Base-by-base conservation (phyloP, 768 basidiomycete species). In the Calocybe gangraenosa region DNA sequence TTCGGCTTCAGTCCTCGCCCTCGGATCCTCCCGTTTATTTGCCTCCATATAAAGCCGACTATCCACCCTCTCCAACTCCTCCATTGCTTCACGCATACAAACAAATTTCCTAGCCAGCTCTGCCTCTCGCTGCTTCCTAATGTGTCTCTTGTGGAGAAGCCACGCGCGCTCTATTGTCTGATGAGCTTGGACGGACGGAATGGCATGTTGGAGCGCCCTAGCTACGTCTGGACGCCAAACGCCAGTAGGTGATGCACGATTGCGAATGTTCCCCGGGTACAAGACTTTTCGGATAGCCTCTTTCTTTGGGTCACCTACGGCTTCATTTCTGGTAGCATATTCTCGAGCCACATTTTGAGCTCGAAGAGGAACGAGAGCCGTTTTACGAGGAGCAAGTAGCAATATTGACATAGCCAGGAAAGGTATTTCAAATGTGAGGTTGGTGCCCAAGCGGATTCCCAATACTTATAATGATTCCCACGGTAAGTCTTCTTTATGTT, bases 91-190 rank as follows among this genome's bases (percentile, higher is more conserved):
- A 61, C 70, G 69, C 92, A 96, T 93, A 56, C 79, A 76, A 44
- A 81, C 74, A 57, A 84, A 92, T 64, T 94, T 94, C 64, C 82
- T 75, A 46, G 71, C 68, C 50, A 89, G 60, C 58, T 91, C 87
- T 28, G 71, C 79, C 21, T 82, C 76, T 36, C 87, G 75, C 50
- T 74, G 69, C 58, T 85, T 79, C 33, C 93, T 79, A 31, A 82
- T 48, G 57, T 88, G 83, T 22, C 93, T 78, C 52, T 79, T 75
- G 66, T 91, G 82, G 9, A 97, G 74, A 41, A 83, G 69, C 87
- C 88, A 97, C 3, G 93, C 93, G 23, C 93, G 81, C 52, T 91
- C 85, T 42, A 96, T 92, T 2, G 92, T 96, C 51, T 92, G 79
- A 67, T 96, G 91, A 0, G 89, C 92, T 62, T 95, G 92, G 3